Evolutionary conservation across 2,329 filamentous ascomycete genomes (phyloP).

Genomic region (Byssoonygena ceratinophila): DNA sequence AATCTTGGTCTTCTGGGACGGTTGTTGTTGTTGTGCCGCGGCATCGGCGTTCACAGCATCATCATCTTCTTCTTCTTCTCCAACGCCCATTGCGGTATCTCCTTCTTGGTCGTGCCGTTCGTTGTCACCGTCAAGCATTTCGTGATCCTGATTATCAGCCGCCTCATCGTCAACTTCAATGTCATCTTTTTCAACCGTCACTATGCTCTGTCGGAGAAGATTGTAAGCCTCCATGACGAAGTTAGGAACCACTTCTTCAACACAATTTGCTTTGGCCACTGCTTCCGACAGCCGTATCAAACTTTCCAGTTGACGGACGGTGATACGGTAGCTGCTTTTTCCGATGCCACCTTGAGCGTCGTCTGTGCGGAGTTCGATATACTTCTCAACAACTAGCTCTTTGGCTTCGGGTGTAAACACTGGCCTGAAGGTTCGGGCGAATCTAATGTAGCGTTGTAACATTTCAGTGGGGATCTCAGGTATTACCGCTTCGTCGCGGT

Average conservation of each 20-base stretch:
- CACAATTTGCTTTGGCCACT: conserved; percentile 96
- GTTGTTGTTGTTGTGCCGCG: conserved; percentile 25
- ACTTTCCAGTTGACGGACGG: conserved; percentile 87
- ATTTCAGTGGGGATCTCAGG: conserved; percentile 96
- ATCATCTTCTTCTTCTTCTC: conserved; percentile 21
- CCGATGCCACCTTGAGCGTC: conserved; percentile 91
- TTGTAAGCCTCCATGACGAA: conserved; percentile 92
- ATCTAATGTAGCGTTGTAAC: conserved; percentile 92
- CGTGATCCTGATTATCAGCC: conserved; percentile 41
- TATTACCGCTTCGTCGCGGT: conserved; percentile 80
- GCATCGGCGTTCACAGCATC: conserved; percentile 33
- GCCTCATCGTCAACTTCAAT: conserved; percentile 77
- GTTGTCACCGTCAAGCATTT: conserved; percentile 40
- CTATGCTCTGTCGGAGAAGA: conserved; percentile 85
- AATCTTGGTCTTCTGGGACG: conserved; percentile 64
- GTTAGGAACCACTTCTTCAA: conserved; percentile 70
- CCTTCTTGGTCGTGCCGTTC: conserved; percentile 38
- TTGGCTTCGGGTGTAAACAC: conserved; percentile 84
- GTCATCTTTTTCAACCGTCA: conserved; percentile 95
- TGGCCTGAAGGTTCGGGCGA: conserved; percentile 86
- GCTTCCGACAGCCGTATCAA: conserved; percentile 93
- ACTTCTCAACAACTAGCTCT: conserved; percentile 73
- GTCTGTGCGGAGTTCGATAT: conserved; percentile 88
- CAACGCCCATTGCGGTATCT: conserved; percentile 46
- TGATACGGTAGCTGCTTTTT: conserved; percentile 93